Base-by-base conservation (phyloP, 129 eudicot species). In the Centella asiatica region DNA sequence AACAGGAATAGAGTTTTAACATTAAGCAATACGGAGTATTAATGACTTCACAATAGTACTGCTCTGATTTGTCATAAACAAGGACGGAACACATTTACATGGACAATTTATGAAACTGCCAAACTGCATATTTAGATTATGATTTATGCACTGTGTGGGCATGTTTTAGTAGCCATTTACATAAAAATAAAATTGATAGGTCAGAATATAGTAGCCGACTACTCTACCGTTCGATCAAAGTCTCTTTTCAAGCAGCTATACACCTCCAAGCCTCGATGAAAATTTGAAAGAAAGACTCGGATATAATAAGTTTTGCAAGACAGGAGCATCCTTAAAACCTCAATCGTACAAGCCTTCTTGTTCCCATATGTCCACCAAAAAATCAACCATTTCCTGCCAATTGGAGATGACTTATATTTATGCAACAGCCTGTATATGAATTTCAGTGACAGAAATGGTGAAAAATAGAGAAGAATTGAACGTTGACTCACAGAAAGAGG, bases 291-390 rank as follows among this genome's bases (percentile, higher is more conserved):
- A 42, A 44, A 67, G 18, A 14, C 8, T n/a, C n/a, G n/a, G n/a
- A n/a, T n/a, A 37, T 23, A 23, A 27, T 31, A 56, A 60, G 40
- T 54, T 45, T 70, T 26, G 47, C 48, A 34, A 11, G 6, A 51
- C 26, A 27, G 46, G 48, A 37, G 58, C 39, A 34, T 34, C 4
- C 9, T 34, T 34, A 4, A 9, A 37, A 59, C 69, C 57, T 80
- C 71, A 64, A 33, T 76, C 78, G 19, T 85, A 76, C 62, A 79
- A 67, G 11, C 88, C 85, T 44, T 81, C 88, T 37, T 78, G 83
- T 64, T 78, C 83, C 85, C 88, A 76, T 64, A 76, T 71, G 60
- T 81, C 88, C 51, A 76, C 88, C 36, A 85, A 72, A 62, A 78
- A 76, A 40, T 83, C 88, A 28, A 85, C 83, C 81, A 85, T 79